Conservation (phyloP, 768 basidiomycete genomes). For the Macrolepiota dolichaula region DNA sequence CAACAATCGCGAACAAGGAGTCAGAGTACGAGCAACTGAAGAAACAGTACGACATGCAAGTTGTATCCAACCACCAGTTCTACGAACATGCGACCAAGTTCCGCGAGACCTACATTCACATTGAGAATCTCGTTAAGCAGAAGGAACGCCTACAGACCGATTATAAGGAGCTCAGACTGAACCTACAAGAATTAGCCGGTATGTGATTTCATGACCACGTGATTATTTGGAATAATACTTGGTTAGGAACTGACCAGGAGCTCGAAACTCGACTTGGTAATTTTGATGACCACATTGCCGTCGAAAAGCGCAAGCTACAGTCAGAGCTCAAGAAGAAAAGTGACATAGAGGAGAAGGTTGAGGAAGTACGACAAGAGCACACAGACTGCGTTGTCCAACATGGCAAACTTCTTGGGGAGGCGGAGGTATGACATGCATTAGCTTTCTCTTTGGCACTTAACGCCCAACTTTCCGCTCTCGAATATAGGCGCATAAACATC, state of each 20-base stretch:
- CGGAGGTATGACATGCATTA: slow-evolving; percentile 45
- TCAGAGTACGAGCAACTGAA: slow-evolving; percentile 71
- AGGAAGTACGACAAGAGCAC: slow-evolving; percentile 45
- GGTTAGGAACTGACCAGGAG: slow-evolving; percentile 69
- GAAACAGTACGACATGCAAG: slow-evolving; percentile 58
- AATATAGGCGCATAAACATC: slow-evolving; percentile 68
- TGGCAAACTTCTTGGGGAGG: slow-evolving; percentile 70
- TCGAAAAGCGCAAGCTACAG: slow-evolving; percentile 46
- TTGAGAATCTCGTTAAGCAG: slow-evolving; percentile 59
- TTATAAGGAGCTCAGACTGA: slow-evolving; percentile 57
- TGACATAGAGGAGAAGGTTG: slow-evolving; percentile 61
- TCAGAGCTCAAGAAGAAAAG: slow-evolving; percentile 50
- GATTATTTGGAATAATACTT: not conserved
- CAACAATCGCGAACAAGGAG: slow-evolving; percentile 65
- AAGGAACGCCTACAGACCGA: slow-evolving; percentile 62
- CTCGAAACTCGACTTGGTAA: slow-evolving; percentile 53
- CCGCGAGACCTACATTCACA: slow-evolving; percentile 75
- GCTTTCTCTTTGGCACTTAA: not conserved
- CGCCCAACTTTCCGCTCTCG: not conserved
- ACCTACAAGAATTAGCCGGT: slow-evolving; percentile 68
- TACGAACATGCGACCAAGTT: slow-evolving; percentile 84
- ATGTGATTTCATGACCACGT: slow-evolving; percentile 14
- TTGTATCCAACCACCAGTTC: slow-evolving; percentile 71
- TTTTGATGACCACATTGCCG: slow-evolving; percentile 54
- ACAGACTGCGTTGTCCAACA: slow-evolving; percentile 55